These are phyloP conservation scores for Nigrograna mackinnonii DNA, from an alignment of 2,329 filamentous ascomycete genomes.

Conservation along the genomic window DNA sequence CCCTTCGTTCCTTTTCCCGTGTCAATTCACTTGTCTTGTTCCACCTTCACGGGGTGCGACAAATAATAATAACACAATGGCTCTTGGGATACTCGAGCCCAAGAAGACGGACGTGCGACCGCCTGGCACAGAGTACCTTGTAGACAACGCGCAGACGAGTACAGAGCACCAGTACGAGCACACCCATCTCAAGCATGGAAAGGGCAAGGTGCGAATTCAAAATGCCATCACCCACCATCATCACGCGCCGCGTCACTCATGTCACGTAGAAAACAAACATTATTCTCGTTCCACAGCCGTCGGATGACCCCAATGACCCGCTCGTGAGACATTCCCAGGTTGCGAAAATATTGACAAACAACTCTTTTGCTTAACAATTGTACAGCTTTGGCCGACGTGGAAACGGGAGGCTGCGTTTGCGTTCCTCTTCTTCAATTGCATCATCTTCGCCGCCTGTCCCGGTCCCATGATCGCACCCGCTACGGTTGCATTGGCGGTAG, in stretches of 20 bases:
- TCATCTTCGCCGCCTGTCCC: constrained; percentile 26
- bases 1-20: too few relatives aligned
- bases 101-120: constrained; percentile 16
- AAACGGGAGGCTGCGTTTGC: constrained; percentile 22
- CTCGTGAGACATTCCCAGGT: constrained; percentile 11
- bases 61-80: too few relatives aligned
- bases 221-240: too few relatives aligned
- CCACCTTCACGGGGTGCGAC: too few relatives aligned
- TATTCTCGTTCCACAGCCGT: constrained; percentile 24
- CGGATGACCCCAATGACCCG: constrained; percentile 25
- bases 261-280: constrained; percentile 16
- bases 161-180: constrained; percentile 15
- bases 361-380: background rate
- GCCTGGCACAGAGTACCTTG: constrained; percentile 28
- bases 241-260: too few relatives aligned
- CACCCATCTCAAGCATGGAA: constrained; percentile 17
- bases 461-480: constrained; percentile 27
- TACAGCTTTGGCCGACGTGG: constrained; percentile 25
- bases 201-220: constrained; percentile 16
- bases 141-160: constrained; percentile 17
- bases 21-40: background rate
- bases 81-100: constrained; percentile 29
- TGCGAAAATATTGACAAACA: background rate
- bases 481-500: constrained; percentile 18
- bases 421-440: constrained; percentile 26